Evolutionary conservation across 176 grass and related monocot species (phyloP), one percentile per base, ranked within the genome.

Genomic region (Bonia amplexicaulis): DNA sequence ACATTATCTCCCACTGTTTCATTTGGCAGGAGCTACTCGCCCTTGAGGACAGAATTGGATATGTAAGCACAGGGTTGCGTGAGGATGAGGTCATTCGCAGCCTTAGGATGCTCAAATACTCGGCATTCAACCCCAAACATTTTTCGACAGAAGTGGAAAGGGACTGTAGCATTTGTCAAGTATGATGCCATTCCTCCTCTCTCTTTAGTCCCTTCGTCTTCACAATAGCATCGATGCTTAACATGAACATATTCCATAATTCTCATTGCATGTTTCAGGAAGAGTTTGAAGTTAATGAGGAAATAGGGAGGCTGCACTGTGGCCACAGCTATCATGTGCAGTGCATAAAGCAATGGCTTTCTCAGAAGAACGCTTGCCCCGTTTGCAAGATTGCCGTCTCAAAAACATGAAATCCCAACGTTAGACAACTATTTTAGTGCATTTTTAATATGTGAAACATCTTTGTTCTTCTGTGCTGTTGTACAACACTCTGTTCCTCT

Each of bases 261-360:
- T 44, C 42, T 3, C 54, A 48, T 78, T 69, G 53, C 79, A 35
- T 66, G 37, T 25, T 53, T 57, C 87, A 98, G 96, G 96, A 98
- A 86, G 93, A 98, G 42, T 95, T 94, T 39, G 88, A 94, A 84
- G 65, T 51, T 17, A 87, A 82, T 4, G 93, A 92, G 10, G 93
- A 95, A 41, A 80, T 88, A 40, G 96, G 96, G 84, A 98, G 55
- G 62, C 82, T 98, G 39, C 87, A 70, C 58, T 98, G 96, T 47
- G 91, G 93, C 3, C 96, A 95, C 84, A 82, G 77, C 83, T 98
- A 92, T 61, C 96, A 98, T 47, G 84, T 94, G 81, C 88, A 90
- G 19, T 98, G 96, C 89, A 95, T 98, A 67, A 98, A 95, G 44
- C 96, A 95, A 51, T 98, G 93, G 96, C 96, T 98, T 67, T 85